A percentile compares a stretch with the other conserved stretches of the same genome.
Conservation (phyloP, 169 alveolate genomes). For the Plasmodium knowlesi region DNA sequence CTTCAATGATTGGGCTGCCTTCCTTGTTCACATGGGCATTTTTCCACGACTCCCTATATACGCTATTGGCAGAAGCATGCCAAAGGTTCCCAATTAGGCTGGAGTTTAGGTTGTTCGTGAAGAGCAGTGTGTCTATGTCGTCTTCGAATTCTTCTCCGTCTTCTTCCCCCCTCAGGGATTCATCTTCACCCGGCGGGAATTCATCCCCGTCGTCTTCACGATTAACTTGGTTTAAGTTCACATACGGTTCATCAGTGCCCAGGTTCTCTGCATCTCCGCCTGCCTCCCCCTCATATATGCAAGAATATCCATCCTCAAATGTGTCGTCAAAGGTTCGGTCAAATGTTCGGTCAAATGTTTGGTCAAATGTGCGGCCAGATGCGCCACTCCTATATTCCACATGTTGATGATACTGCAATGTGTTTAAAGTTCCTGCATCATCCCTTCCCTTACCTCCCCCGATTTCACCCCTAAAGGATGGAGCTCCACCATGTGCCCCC, state of each 20-base stretch:
- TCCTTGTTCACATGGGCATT: background rate
- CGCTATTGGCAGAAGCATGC: constrained; percentile 74
- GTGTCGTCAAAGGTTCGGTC: background rate
- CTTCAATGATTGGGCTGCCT: background rate
- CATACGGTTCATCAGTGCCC: background rate
- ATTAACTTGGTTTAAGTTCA: background rate
- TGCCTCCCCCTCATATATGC: background rate
- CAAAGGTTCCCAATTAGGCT: constrained; percentile 68
- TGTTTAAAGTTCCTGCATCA: background rate
- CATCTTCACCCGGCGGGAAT: background rate
- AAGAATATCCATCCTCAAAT: background rate
- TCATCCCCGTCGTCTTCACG: background rate
- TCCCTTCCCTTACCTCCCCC: background rate
- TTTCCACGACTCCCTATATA: constrained; percentile 9
- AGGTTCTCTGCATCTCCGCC: background rate
- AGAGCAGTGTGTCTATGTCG: constrained; percentile 53
- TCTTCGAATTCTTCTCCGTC: constrained; percentile 45
- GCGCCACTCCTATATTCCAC: background rate
- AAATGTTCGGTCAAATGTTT: background rate
- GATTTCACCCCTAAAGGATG: background rate
- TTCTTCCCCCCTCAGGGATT: background rate
- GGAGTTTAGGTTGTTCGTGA: constrained; percentile 57
- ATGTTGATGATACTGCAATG: background rate
- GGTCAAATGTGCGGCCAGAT: background rate
- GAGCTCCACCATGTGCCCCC: background rate